Evolutionary conservation across 1,139 yeast species (phyloP), one percentile per base, ranked within the genome.

Genomic region (Yamadazyma mexicana): DNA sequence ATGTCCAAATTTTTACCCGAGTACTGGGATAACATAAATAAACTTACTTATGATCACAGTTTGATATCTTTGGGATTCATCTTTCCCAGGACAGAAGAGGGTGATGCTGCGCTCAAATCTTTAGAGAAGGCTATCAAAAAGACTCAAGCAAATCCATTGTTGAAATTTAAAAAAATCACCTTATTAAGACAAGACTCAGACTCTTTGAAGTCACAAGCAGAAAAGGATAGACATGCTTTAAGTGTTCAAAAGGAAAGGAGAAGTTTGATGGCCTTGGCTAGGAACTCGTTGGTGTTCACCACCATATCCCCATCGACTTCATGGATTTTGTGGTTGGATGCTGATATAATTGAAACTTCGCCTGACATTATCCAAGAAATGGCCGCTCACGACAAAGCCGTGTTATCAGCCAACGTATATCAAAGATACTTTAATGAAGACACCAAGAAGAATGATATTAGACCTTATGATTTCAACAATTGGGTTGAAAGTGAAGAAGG

Each of bases 401-500:
- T 92, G 6, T 62, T 92, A 33, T 85, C 94, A 4, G 97, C 98
- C 20, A 92, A 92, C 61, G 95, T 95, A 48, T 92, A 79, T 65
- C 98, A 92, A 69, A 73, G 95, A 49, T 89, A 66, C 60, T 70
- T 50, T 42, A 83, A 87, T 51, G 73, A 75, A 27, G 80, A 79
- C 37, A 69, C 76, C 37, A 73, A 78, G 42, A 65, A 75, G 48
- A 68, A 70, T n/a, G 67, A 77, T 20, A 80, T 86, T 43, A 77
- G 98, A 54, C 95, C 98, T 11, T 92, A 92, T 59, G 98, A 92
- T 61, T 91, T 75, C 70, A 92, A 92, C 68, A 91, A 94, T 62
- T 92, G 98, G 98, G 85, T 84, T 40, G 98, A 92, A 61, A 82
- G 94, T 42, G 94, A 87, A 42, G 85, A 80, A 51, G 98, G 96